These are phyloP conservation scores for Hanseniaspora thailandica DNA, from an alignment of 805 yeast species.

Conservation along the genomic window DNA sequence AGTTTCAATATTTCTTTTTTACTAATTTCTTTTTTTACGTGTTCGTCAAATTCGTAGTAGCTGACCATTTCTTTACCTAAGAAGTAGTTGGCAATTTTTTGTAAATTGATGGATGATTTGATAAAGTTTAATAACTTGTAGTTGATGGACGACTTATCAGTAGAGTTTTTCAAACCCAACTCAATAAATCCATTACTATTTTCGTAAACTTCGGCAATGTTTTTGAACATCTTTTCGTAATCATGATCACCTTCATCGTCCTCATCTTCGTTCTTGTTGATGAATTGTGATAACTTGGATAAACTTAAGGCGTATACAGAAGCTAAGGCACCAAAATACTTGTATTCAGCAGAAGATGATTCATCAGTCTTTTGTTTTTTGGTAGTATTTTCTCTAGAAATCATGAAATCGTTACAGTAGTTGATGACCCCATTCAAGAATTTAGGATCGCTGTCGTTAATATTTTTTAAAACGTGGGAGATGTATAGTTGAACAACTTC, in stretches of 20 bases:
- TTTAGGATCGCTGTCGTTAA: slow-evolving; percentile 7
- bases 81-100: slow-evolving; percentile 13
- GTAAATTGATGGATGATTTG: slow-evolving; percentile 2
- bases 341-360: not conserved
- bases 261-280: slow-evolving; percentile 29
- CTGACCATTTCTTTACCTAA: slow-evolving; percentile 14
- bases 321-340: slow-evolving; percentile 39
- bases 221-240: slow-evolving; percentile 22
- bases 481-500: slow-evolving; percentile 11
- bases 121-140: slow-evolving; percentile 6
- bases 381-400: slow-evolving; percentile 2
- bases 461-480: slow-evolving; percentile 8
- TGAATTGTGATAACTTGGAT: slow-evolving; percentile 50
- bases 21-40: slow-evolving; percentile 8
- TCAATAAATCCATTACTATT: slow-evolving; percentile 63
- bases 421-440: slow-evolving; percentile 13
- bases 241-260: slow-evolving; percentile 16
- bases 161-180: slow-evolving; percentile 42
- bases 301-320: slow-evolving; percentile 64
- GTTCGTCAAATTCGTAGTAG: slow-evolving; percentile 14
- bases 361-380: slow-evolving; percentile 4
- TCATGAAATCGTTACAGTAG: slow-evolving; percentile 13
- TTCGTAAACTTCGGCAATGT: slow-evolving; percentile 46
- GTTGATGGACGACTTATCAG: slow-evolving; percentile 29
- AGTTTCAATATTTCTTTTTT: not conserved